These are phyloP conservation scores for Macadamia tetraphylla DNA, from an alignment of 164 flowering plant species.

Conservation along the genomic window DNA sequence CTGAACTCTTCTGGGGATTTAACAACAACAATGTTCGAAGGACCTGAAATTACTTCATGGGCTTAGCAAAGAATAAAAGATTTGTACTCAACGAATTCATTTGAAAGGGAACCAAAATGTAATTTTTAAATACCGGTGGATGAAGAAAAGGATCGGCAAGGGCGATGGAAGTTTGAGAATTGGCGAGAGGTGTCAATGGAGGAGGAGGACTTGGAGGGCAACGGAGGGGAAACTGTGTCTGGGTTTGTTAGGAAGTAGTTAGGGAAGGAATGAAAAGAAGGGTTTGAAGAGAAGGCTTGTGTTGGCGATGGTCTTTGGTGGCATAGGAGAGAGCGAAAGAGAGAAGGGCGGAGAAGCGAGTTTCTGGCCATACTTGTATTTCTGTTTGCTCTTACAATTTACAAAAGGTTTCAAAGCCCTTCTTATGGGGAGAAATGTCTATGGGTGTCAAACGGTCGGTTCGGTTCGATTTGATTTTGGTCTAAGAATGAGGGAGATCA, in stretches of 20 bases:
- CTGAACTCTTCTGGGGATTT: slow-evolving; percentile 40
- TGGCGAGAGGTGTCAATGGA: slow-evolving; percentile 1
- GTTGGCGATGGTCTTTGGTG: neutral
- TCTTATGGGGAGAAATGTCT: too few relatives aligned
- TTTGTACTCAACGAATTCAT: too few relatives aligned
- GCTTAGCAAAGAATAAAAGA: too few relatives aligned
- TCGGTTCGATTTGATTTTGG: too few relatives aligned
- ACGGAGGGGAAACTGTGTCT: neutral
- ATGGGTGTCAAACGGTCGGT: too few relatives aligned
- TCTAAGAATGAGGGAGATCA: too few relatives aligned
- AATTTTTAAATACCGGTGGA: neutral
- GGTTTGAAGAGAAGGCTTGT: neutral
- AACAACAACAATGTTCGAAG: slow-evolving; percentile 35
- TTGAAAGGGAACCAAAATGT: too few relatives aligned
- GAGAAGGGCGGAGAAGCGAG: slow-evolving; percentile 3
- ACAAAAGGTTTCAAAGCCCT: too few relatives aligned
- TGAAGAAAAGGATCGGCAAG: neutral
- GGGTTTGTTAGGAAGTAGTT: neutral
- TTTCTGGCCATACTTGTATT: slow-evolving; percentile 4
- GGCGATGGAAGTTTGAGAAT: neutral
- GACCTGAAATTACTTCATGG: slow-evolving; percentile 24
- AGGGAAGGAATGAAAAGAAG: neutral
- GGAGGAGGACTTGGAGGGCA: neutral
- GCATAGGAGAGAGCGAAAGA: neutral
- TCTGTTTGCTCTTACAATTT: neutral